A percentile compares a stretch with the other conserved stretches of the same genome.
Evolutionary conservation across 2,329 filamentous ascomycete species (phyloP).

Genomic region (Xylariaceae sp.): DNA sequence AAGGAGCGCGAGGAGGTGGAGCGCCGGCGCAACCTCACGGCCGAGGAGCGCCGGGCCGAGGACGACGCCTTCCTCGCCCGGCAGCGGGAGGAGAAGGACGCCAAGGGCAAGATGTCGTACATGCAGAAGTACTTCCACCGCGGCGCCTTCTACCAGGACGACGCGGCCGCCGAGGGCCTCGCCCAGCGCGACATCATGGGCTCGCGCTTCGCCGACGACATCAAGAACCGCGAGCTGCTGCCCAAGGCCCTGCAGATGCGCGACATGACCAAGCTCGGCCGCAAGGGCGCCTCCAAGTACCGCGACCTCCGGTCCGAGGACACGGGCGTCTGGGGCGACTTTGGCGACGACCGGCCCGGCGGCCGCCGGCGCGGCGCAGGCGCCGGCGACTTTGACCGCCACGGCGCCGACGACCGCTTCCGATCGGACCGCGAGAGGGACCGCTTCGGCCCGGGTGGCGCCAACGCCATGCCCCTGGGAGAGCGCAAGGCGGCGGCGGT

Average conservation of each 20-base stretch:
- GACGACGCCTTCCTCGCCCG: conserved; percentile 69
- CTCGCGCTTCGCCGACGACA: conserved; percentile 72
- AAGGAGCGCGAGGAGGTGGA: conserved; percentile 84
- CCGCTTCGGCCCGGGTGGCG: conserved; percentile 45
- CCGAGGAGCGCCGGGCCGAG: conserved; percentile 78
- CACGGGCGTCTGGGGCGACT: conserved; percentile 76
- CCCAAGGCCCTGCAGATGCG: conserved; percentile 89
- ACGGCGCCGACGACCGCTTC: conserved; percentile 58
- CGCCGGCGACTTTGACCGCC: conserved; percentile 31
- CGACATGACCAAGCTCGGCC: conserved; percentile 88
- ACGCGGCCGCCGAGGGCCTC: conserved; percentile 66
- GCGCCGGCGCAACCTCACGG: conserved; percentile 75
- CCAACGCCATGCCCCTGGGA: conserved; percentile 64
- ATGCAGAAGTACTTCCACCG: conserved; percentile 98
- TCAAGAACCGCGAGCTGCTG: conserved; percentile 71
- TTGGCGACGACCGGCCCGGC: conserved; percentile 40
- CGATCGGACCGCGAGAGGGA: conserved; percentile 48
- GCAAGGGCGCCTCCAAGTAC: conserved; percentile 86
- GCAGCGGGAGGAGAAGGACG: conserved; percentile 73
- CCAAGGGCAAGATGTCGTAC: conserved; percentile 73
- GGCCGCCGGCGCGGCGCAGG: no score
- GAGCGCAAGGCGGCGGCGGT: conserved; percentile 42
- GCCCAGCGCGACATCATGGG: conserved; percentile 82
- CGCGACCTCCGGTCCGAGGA: conserved; percentile 83
- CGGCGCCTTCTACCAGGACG: conserved; percentile 89